Conservation (phyloP, 345 rosid genomes). For the Moricandia arvensis region DNA sequence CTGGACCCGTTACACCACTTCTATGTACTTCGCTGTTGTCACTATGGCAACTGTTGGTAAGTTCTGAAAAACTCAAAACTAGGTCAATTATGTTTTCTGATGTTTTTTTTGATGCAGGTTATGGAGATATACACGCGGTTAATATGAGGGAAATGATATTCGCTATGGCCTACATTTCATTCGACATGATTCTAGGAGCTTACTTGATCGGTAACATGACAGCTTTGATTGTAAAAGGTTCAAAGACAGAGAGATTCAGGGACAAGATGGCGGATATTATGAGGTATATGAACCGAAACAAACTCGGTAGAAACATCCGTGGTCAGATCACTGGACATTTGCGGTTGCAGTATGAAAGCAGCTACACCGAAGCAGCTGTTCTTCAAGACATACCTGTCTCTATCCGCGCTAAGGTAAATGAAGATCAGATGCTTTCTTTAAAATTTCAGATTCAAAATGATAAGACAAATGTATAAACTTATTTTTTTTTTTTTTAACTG, state of each 20-base stretch:
- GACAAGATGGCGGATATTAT: slow-evolving; percentile 75
- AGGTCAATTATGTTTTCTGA: neutral
- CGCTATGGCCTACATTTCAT: slow-evolving; percentile 73
- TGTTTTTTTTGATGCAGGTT: slow-evolving; percentile 50
- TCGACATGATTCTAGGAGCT: slow-evolving; percentile 89
- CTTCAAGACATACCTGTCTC: slow-evolving; percentile 85
- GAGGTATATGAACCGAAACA: slow-evolving; percentile 66
- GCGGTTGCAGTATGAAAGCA: slow-evolving; percentile 56
- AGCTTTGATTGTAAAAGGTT: slow-evolving; percentile 87
- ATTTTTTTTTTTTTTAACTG: neutral
- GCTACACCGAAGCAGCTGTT: slow-evolving; percentile 54
- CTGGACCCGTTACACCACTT: slow-evolving; percentile 68
- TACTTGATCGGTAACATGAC: slow-evolving; percentile 92
- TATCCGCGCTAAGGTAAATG: slow-evolving; percentile 62
- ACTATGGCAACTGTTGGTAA: slow-evolving; percentile 95
- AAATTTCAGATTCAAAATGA: neutral
- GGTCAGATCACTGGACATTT: slow-evolving; percentile 67
- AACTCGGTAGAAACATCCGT: slow-evolving; percentile 55
- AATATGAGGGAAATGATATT: slow-evolving; percentile 87
- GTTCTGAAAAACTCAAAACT: neutral
- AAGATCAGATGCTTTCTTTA: neutral
- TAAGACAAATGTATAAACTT: neutral
- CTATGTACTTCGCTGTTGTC: slow-evolving; percentile 80
- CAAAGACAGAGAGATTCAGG: slow-evolving; percentile 74
- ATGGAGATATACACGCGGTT: slow-evolving; percentile 90